Percentiles rank a stretch among this genome's conserved stretches.
These are phyloP conservation scores for Ceratobasidium sp. DNA, from an alignment of 1,284 basidiomycete species.

Conservation along the genomic window DNA sequence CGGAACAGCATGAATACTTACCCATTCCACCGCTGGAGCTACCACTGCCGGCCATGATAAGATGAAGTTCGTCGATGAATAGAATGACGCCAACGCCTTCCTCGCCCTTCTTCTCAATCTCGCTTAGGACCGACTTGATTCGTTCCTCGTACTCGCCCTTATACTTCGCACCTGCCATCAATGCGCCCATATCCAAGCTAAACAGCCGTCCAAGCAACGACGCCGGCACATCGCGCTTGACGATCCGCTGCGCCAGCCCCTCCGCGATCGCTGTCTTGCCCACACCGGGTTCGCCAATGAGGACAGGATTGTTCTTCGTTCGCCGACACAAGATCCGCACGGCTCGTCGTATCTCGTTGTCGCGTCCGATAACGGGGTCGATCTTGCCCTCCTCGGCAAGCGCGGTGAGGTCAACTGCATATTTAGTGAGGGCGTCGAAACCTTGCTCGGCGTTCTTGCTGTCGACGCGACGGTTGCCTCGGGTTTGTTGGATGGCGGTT, in stretches of 20 bases:
- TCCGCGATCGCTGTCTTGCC: constrained; percentile 96
- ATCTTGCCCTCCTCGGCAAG: constrained; percentile 92
- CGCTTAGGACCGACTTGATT: constrained; percentile 91
- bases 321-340: constrained; percentile 84
- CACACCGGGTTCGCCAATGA: constrained; percentile 94
- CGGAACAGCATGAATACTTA: constrained; percentile 45
- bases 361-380: constrained; percentile 90
- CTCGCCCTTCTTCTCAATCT: constrained; percentile 92
- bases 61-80: constrained; percentile 95
- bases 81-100: constrained; percentile 90
- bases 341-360: constrained; percentile 87
- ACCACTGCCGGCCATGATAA: constrained; percentile 90
- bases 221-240: constrained; percentile 96
- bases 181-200: constrained; percentile 54
- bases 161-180: constrained; percentile 81
- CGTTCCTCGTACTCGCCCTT: constrained; percentile 99
- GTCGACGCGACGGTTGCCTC: constrained; percentile 87
- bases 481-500: constrained; percentile 82
- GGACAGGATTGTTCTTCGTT: constrained; percentile 93
- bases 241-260: constrained; percentile 95
- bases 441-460: constrained; percentile 86
- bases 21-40: constrained; percentile 82
- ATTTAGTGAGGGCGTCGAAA: constrained; percentile 86
- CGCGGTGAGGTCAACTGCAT: constrained; percentile 85
- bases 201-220: constrained; percentile 86